These are phyloP conservation scores for Ascochyta viciae-villosae DNA, from an alignment of 2,329 filamentous ascomycete species.

Conservation along the genomic window DNA sequence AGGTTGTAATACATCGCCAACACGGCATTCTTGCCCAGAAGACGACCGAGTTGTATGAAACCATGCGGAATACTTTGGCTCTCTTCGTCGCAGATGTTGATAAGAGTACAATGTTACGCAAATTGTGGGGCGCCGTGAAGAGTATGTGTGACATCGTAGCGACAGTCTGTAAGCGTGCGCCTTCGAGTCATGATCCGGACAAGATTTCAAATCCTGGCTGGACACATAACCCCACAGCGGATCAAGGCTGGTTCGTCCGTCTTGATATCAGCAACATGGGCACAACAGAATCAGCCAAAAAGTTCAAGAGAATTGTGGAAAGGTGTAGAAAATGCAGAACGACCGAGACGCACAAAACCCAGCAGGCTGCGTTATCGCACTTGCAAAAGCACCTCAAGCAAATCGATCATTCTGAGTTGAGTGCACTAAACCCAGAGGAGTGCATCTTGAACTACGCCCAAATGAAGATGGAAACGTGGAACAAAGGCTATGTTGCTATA, in stretches of 20 bases:
- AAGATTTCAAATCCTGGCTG: conserved; percentile 18
- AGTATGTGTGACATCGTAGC: conserved; percentile 20
- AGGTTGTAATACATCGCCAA: conserved; percentile 24
- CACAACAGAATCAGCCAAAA: neutral
- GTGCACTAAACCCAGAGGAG: conserved; percentile 13
- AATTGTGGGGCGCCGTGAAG: conserved; percentile 36
- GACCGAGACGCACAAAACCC: conserved; percentile 14
- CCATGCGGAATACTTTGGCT: conserved; percentile 23
- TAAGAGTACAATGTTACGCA: conserved; percentile 29
- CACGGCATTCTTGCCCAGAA: conserved; percentile 16
- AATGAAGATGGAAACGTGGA: conserved; percentile 28
- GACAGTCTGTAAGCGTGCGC: conserved; percentile 4
- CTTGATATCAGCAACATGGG: neutral
- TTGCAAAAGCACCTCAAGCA: conserved; percentile 25
- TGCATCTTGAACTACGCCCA: conserved; percentile 34
- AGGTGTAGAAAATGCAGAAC: conserved; percentile 29
- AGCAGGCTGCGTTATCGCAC: conserved; percentile 31
- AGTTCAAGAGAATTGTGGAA: conserved; percentile 20
- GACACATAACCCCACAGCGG: conserved; percentile 9
- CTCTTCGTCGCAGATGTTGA: conserved; percentile 36
- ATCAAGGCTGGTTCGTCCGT: conserved; percentile 31
- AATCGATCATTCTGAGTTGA: neutral
- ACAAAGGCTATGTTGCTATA: conserved; percentile 21
- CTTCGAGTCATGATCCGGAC: conserved; percentile 6
- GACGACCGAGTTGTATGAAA: conserved; percentile 19